phyloP scores from a whole-genome alignment of 768 basidiomycete species.

The Leccinum subtestaceum region DNA sequence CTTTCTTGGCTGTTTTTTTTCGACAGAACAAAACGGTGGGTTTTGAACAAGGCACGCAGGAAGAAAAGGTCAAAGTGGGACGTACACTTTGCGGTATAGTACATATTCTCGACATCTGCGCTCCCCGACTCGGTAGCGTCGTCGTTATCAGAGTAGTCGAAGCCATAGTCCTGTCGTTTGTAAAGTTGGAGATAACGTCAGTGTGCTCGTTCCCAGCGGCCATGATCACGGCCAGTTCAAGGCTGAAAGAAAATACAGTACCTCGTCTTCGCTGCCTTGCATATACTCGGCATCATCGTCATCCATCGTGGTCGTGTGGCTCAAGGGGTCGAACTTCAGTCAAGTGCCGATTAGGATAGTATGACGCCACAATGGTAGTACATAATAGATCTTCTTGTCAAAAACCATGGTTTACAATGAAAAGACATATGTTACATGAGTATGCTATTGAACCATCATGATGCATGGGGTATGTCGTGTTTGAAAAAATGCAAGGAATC shows the following conservation, averaged over 20 bases:
- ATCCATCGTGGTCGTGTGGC: conserved; percentile 54
- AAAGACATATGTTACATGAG: conserved; percentile 18
- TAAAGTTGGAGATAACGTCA: neutral
- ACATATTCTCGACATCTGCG: conserved; percentile 95
- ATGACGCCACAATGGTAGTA: conserved; percentile 3
- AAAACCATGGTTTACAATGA: neutral
- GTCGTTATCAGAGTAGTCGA: conserved; percentile 93
- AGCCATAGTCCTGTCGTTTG: conserved; percentile 77
- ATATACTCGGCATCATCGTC: conserved; percentile 94
- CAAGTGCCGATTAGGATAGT: neutral
- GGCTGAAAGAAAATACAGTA: conserved; percentile 29
- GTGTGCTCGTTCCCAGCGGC: neutral
- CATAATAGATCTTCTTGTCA: neutral
- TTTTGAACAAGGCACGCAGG: neutral
- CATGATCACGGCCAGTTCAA: neutral
- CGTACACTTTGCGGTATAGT: conserved; percentile 95
- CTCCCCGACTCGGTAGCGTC: conserved; percentile 77
- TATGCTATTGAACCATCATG: conserved; percentile 18
- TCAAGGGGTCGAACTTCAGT: conserved; percentile 7
- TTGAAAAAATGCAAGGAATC: conserved; percentile 11
- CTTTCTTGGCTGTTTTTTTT: conserved; percentile 70
- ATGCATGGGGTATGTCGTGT: conserved; percentile 26
- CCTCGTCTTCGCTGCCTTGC: conserved; percentile 87
- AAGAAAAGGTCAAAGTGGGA: conserved; percentile 6
- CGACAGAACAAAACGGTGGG: neutral